Conservation (phyloP, 345 rosid genomes). For the Ceriops zippeliana region DNA sequence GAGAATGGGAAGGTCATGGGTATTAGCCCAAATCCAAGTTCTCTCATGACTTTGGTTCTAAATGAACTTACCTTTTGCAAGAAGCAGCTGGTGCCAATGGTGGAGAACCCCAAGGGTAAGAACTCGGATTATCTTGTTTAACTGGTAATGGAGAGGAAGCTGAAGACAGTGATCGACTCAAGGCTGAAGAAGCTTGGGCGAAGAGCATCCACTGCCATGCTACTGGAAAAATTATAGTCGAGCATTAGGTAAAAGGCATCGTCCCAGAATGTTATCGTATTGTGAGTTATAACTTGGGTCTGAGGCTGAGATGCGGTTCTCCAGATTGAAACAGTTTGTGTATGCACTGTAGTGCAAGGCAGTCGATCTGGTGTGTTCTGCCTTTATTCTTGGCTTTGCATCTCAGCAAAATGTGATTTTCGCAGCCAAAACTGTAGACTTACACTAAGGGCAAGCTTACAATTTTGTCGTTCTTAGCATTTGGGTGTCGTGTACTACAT, state of each 20-base stretch:
- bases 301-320: background rate
- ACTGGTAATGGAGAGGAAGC: constrained; percentile 56
- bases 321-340: background rate
- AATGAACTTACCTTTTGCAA: constrained; percentile 58
- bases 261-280: background rate
- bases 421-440: too few relatives aligned
- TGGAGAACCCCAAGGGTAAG: constrained; percentile 37
- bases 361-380: too few relatives aligned
- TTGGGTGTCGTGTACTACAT: too few relatives aligned
- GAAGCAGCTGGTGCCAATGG: constrained; percentile 61
- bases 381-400: too few relatives aligned
- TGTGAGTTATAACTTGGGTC: background rate
- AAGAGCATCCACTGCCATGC: constrained; percentile 63
- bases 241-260: constrained; percentile 28
- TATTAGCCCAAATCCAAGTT: constrained; percentile 42
- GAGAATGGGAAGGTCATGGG: constrained; percentile 62
- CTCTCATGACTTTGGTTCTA: constrained; percentile 42
- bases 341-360: too few relatives aligned
- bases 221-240: constrained; percentile 73
- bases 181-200: constrained; percentile 79
- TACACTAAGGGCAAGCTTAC: too few relatives aligned
- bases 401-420: too few relatives aligned
- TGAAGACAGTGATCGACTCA: constrained; percentile 61
- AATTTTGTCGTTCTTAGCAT: too few relatives aligned
- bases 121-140: constrained; percentile 47